Conservation (phyloP, 805 yeast genomes). For the Cyberlindnera lachancei region DNA sequence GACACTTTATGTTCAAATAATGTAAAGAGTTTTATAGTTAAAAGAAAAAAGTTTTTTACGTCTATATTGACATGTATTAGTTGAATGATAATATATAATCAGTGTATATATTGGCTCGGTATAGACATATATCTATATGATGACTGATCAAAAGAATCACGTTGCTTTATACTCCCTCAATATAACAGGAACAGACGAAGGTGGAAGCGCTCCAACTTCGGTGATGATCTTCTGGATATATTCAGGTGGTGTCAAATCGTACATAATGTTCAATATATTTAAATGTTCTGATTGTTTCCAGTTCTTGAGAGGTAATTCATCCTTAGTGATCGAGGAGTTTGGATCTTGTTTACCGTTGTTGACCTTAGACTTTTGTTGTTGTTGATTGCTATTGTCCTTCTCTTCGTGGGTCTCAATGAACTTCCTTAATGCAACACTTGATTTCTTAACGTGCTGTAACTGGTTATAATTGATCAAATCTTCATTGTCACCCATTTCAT, state of each 20-base stretch:
- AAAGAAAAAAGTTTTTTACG: too few relatives aligned
- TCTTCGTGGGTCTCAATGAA: conserved; percentile 38
- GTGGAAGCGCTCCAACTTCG: conserved; percentile 93
- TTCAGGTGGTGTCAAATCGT: conserved; percentile 91
- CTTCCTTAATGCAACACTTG: conserved; percentile 51
- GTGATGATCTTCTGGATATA: conserved; percentile 92
- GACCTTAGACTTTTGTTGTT: conserved; percentile 21
- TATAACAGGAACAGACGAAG: conserved; percentile 97
- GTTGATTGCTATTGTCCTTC: conserved; percentile 14
- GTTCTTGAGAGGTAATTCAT: conserved; percentile 41
- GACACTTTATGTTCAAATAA: too few relatives aligned
- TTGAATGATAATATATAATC: too few relatives aligned
- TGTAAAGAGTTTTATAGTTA: too few relatives aligned
- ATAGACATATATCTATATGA: too few relatives aligned
- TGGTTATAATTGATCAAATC: conserved; percentile 43
- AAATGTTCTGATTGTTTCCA: conserved; percentile 61
- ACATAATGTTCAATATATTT: conserved; percentile 77
- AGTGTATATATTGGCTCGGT: too few relatives aligned
- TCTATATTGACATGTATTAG: too few relatives aligned
- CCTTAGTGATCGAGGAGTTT: conserved; percentile 23
- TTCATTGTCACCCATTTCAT: conserved; percentile 80
- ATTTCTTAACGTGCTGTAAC: conserved; percentile 41
- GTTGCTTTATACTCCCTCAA: conserved; percentile 73
- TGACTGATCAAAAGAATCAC: too few relatives aligned
- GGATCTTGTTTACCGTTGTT: conserved; percentile 5